Evolutionary conservation across 108 stramenopile species (phyloP).

Genomic region (Nannochloropsis oceanica): DNA sequence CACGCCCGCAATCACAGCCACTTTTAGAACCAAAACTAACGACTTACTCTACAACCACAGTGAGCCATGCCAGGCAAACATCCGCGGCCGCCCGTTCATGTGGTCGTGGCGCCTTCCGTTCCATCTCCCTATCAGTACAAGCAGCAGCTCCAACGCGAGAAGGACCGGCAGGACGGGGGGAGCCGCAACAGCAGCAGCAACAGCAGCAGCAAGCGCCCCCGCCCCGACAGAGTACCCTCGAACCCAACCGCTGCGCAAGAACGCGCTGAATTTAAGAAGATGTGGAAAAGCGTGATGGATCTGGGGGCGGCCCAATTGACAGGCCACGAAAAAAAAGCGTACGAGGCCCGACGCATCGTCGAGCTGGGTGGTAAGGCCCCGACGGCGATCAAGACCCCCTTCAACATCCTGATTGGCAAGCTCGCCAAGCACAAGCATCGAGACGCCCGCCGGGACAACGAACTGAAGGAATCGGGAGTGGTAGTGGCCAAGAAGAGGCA

Average conservation of each 20-base stretch:
- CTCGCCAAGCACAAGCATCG: not conserved
- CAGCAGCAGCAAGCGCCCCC: not conserved
- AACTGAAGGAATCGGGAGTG: not conserved
- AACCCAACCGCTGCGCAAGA: not conserved
- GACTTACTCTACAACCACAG: not conserved
- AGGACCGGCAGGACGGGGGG: not conserved
- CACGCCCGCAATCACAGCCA: no score
- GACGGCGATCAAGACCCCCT: not conserved
- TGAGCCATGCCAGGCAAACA: not conserved
- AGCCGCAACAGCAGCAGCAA: not conserved
- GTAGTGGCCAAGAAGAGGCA: not conserved
- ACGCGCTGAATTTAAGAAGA: not conserved
- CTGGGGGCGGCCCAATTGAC: not conserved
- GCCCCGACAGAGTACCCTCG: not conserved
- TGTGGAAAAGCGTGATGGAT: not conserved
- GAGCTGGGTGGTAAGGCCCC: not conserved
- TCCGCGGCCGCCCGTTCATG: not conserved
- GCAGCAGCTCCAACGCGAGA: not conserved
- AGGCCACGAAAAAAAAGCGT: not conserved
- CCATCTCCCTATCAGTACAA: not conserved
- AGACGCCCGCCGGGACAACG: not conserved
- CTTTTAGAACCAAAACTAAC: no score
- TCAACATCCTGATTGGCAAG: not conserved
- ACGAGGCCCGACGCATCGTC: not conserved
- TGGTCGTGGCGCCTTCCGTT: not conserved